Conservation (phyloP, 2,329 filamentous ascomycete species). For the Huntiella savannae region DNA sequence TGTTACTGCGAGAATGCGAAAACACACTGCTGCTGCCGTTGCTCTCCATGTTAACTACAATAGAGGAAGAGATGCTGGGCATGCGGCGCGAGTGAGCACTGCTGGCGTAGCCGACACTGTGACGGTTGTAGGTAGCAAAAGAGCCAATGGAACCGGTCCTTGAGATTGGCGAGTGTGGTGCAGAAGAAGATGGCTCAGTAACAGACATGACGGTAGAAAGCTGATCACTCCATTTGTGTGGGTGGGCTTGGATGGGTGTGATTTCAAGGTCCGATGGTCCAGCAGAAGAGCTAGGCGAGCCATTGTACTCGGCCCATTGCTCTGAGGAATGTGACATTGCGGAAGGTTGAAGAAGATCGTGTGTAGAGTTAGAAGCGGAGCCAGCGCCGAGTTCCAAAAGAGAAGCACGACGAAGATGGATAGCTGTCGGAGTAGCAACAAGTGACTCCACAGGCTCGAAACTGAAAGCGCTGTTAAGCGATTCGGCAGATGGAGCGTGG, state of each 20-base stretch:
- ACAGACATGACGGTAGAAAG: conserved; percentile 45
- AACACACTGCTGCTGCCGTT: conserved; percentile 14
- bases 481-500: conserved; percentile 31
- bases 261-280: neutral
- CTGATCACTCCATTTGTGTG: conserved; percentile 44
- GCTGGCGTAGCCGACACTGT: conserved; percentile 26
- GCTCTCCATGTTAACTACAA: conserved; percentile 17
- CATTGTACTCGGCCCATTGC: conserved; percentile 6
- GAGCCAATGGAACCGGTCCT: conserved; percentile 23
- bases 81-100: conserved; percentile 34
- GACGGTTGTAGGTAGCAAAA: conserved; percentile 17
- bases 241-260: conserved; percentile 24
- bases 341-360: conserved; percentile 16
- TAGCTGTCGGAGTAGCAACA: conserved; percentile 22
- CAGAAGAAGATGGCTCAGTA: conserved; percentile 30
- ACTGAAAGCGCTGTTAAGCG: conserved; percentile 34
- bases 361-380: conserved; percentile 12
- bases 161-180: conserved; percentile 23
- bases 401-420: conserved; percentile 20
- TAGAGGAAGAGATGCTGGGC: conserved; percentile 37
- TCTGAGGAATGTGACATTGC: conserved; percentile 12
- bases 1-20: conserved; percentile 23
- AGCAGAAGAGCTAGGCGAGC: neutral
- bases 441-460: conserved; percentile 26
- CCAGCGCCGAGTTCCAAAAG: conserved; percentile 13